These are phyloP conservation scores for Colletotrichum coccodes DNA, from an alignment of 2,329 filamentous ascomycete genomes.

Conservation along the genomic window DNA sequence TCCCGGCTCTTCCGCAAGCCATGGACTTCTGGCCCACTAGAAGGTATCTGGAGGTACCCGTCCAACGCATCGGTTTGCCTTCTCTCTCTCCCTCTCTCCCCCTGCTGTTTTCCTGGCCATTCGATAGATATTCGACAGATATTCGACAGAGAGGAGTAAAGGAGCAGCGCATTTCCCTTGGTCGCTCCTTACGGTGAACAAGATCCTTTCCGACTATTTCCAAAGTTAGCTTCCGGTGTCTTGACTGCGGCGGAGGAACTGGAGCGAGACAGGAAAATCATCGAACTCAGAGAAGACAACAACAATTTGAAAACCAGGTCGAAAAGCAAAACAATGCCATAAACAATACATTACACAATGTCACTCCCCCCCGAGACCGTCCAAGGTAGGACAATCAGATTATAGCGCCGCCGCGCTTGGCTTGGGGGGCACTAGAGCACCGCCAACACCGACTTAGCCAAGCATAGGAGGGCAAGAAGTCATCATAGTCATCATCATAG, in stretches of 20 bases:
- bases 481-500: constrained; percentile 23
- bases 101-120: not conserved
- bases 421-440: constrained; percentile 4
- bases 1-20: constrained; percentile 27
- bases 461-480: not conserved
- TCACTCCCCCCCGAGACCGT: not conserved
- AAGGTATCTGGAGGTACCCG: not conserved
- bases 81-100: not conserved
- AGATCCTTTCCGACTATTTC: not conserved
- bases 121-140: too few species aligned
- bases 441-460: not conserved
- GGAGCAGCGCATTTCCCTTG: not conserved
- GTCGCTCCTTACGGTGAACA: not conserved
- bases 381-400: not conserved
- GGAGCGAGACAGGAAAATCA: not conserved
- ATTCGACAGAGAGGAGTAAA: too few species aligned
- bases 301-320: not conserved
- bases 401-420: not conserved
- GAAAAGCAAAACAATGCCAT: not conserved
- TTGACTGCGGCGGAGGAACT: not conserved
- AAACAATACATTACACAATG: not conserved
- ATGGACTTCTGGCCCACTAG: not conserved
- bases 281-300: not conserved
- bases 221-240: not conserved
- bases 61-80: not conserved